Conservation (phyloP, 345 rosid genomes). For the Turnera subulata region DNA sequence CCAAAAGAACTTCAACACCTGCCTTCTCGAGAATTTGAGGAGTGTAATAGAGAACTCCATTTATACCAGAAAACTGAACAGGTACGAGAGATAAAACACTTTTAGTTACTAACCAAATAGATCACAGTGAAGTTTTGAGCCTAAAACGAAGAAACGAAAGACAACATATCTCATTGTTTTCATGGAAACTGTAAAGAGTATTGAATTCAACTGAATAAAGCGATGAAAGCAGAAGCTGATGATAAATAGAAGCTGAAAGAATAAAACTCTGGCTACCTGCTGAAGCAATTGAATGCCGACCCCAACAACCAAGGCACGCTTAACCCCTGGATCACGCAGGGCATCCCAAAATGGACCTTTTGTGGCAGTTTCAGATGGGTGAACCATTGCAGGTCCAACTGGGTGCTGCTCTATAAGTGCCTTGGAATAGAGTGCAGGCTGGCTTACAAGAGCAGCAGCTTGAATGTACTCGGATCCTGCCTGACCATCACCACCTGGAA, state of each 20-base stretch:
- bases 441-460: constrained; percentile 67
- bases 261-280: constrained; percentile 47
- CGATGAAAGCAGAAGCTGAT: no score
- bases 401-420: constrained; percentile 19
- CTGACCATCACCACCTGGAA: constrained; percentile 49
- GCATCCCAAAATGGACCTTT: constrained; percentile 73
- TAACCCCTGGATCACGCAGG: constrained; percentile 84
- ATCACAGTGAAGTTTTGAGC: neutral
- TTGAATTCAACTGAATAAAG: neutral
- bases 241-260: neutral
- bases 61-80: constrained; percentile 87
- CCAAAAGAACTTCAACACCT: constrained; percentile 83
- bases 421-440: constrained; percentile 23
- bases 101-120: neutral
- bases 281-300: constrained; percentile 90
- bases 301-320: constrained; percentile 82
- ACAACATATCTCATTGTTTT: neutral
- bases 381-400: constrained; percentile 29
- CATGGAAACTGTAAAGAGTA: neutral
- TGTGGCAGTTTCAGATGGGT: constrained; percentile 40
- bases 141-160: neutral
- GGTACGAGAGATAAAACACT: neutral
- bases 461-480: constrained; percentile 67
- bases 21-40: constrained; percentile 96
- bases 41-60: constrained; percentile 93